These are phyloP conservation scores for Botryosphaeria dothidea DNA, from an alignment of 2,329 filamentous ascomycete genomes.

Conservation along the genomic window DNA sequence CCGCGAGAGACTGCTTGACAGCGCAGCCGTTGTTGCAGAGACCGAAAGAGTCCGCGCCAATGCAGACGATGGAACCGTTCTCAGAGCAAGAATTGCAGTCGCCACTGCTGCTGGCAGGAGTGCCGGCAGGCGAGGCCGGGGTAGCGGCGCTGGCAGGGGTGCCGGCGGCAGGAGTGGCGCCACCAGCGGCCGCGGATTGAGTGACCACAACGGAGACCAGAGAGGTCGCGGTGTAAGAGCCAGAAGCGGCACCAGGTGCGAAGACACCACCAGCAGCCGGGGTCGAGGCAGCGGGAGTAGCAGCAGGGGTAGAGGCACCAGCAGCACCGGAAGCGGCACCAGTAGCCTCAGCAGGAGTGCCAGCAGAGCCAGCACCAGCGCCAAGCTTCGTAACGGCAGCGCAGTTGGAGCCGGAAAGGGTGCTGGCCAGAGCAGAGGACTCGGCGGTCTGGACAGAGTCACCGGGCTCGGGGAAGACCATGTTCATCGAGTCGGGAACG, in stretches of 20 bases:
- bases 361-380: slow-evolving; percentile 30
- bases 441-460: slow-evolving; percentile 51
- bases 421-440: slow-evolving; percentile 39
- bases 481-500: slow-evolving; percentile 57
- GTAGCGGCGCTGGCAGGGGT: slow-evolving; percentile 21
- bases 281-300: slow-evolving; percentile 22
- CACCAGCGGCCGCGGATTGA: not conserved
- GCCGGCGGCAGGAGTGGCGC: not conserved
- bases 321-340: slow-evolving; percentile 32
- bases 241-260: slow-evolving; percentile 19
- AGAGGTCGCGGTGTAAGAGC: slow-evolving; percentile 20
- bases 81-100: slow-evolving; percentile 37
- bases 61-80: slow-evolving; percentile 46
- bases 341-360: slow-evolving; percentile 29
- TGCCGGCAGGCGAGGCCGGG: slow-evolving; percentile 17
- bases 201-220: slow-evolving; percentile 21
- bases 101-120: slow-evolving; percentile 22
- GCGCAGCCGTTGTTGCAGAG: slow-evolving; percentile 47
- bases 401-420: slow-evolving; percentile 33
- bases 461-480: slow-evolving; percentile 70
- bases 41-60: slow-evolving; percentile 43
- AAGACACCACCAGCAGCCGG: slow-evolving; percentile 23
- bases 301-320: slow-evolving; percentile 17
- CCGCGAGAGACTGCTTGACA: slow-evolving; percentile 41
- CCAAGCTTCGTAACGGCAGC: slow-evolving; percentile 31